Evolutionary conservation across 192 early-diverging fungal genomes (phyloP).

Genomic region (Kappamyces sp.): DNA sequence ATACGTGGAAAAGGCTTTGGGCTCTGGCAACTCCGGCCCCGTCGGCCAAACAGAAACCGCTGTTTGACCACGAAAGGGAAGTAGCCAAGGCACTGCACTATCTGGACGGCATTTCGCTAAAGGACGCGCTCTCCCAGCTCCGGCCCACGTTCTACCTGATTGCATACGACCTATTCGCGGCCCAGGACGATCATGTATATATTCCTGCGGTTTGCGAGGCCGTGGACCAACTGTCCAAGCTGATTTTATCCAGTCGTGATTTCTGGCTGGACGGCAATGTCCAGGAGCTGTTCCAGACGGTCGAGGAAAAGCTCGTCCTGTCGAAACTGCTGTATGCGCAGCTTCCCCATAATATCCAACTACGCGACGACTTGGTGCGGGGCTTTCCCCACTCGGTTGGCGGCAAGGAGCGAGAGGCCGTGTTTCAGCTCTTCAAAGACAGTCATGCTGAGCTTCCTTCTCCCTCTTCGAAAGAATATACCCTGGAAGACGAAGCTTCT

Average conservation of each 20-base stretch:
- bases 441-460: conserved; percentile 1
- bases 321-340: no score
- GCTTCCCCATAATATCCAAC: no score
- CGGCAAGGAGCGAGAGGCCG: background rate
- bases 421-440: background rate
- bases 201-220: no score
- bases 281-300: background rate
- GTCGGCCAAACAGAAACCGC: conserved; percentile 60
- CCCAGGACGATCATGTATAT: no score
- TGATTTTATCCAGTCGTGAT: conserved; percentile 1
- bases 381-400: background rate
- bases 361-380: no score
- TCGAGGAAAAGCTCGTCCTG: background rate
- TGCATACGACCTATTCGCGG: conserved; percentile 15
- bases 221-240: no score
- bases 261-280: background rate
- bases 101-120: conserved; percentile 50
- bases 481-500: no score
- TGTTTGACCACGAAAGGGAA: conserved; percentile 73
- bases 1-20: conserved; percentile 89
- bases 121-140: conserved; percentile 52
- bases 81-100: conserved; percentile 72
- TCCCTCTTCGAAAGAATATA: background rate
- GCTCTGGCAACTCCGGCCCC: conserved; percentile 55
- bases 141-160: conserved; percentile 10